A percentile compares a stretch with the other conserved stretches of the same genome.
These are phyloP conservation scores for Ettlia oleoabundans DNA, from an alignment of 139 green algal species.

Conservation along the genomic window DNA sequence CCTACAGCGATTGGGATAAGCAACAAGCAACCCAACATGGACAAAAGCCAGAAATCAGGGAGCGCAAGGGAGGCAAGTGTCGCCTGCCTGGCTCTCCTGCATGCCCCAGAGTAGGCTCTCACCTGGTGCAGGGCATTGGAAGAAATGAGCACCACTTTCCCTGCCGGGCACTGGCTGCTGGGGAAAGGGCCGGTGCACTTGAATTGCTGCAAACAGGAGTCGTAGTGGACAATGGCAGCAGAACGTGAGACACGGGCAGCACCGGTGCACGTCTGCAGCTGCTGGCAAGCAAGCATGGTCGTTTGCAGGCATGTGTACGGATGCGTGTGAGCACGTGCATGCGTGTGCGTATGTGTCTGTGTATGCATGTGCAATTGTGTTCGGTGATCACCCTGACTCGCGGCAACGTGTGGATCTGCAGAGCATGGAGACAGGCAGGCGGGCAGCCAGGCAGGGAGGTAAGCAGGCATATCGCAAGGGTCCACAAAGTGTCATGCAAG, in stretches of 20 bases:
- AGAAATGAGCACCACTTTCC: neutral
- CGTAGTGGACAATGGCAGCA: too few species aligned
- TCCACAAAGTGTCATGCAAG: too few species aligned
- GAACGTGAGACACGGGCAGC: neutral
- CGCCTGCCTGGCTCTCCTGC: neutral
- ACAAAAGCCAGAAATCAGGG: neutral
- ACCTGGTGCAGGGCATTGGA: too few species aligned
- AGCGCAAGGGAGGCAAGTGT: neutral
- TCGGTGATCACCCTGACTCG: too few species aligned
- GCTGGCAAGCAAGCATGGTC: neutral
- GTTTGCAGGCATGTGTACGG: neutral
- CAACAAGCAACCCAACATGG: neutral
- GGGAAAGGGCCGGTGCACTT: constrained; percentile 13
- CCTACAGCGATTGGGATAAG: constrained; percentile 2
- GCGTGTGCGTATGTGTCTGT: too few species aligned
- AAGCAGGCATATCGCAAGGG: too few species aligned
- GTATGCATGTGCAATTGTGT: too few species aligned
- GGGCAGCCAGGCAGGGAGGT: too few species aligned
- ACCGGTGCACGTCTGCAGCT: neutral
- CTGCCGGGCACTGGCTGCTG: neutral
- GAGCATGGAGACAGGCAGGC: too few species aligned
- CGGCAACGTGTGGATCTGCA: too few species aligned
- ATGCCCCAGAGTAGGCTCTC: neutral
- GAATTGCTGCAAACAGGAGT: too few species aligned
- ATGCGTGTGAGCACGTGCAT: neutral